Conservation (phyloP, 2,329 filamentous ascomycete genomes). For the Hypoxylon sp. region DNA sequence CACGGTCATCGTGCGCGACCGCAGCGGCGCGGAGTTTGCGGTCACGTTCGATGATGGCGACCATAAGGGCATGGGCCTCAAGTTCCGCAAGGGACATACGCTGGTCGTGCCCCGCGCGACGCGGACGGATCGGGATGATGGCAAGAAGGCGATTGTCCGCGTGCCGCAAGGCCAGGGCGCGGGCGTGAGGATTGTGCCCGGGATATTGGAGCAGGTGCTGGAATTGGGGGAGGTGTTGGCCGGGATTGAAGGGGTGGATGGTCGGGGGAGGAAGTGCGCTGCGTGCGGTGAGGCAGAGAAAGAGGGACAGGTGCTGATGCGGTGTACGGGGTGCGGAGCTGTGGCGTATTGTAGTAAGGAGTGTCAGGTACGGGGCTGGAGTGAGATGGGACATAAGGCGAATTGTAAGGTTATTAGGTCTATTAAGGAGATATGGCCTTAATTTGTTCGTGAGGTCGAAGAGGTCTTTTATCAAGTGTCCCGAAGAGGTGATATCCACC, state of each 20-base stretch:
- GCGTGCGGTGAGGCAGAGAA: slow-evolving; percentile 48
- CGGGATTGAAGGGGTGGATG: slow-evolving; percentile 19
- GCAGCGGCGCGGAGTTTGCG: slow-evolving; percentile 59
- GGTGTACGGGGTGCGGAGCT: slow-evolving; percentile 61
- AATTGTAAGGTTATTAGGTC: slow-evolving; percentile 62
- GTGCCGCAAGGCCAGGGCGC: slow-evolving; percentile 54
- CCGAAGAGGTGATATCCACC: neutral
- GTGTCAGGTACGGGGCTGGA: slow-evolving; percentile 62
- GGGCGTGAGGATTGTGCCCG: slow-evolving; percentile 53
- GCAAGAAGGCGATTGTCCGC: slow-evolving; percentile 59
- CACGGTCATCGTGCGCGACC: slow-evolving; percentile 63
- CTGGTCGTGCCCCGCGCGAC: slow-evolving; percentile 57
- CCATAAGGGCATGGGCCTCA: slow-evolving; percentile 54
- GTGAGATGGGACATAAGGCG: slow-evolving; percentile 59
- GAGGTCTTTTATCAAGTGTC: neutral
- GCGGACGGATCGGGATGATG: slow-evolving; percentile 55
- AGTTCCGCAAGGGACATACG: slow-evolving; percentile 59
- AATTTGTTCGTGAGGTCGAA: neutral
- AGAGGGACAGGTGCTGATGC: slow-evolving; percentile 50
- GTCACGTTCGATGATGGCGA: slow-evolving; percentile 63
- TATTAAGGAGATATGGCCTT: slow-evolving; percentile 57
- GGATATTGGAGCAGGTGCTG: slow-evolving; percentile 46
- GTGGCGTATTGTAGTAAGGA: slow-evolving; percentile 64
- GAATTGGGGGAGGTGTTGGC: slow-evolving; percentile 47
- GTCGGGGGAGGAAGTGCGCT: slow-evolving; percentile 43